Conservation (phyloP, 768 basidiomycete genomes). For the Lepiota brunneoincarnata region DNA sequence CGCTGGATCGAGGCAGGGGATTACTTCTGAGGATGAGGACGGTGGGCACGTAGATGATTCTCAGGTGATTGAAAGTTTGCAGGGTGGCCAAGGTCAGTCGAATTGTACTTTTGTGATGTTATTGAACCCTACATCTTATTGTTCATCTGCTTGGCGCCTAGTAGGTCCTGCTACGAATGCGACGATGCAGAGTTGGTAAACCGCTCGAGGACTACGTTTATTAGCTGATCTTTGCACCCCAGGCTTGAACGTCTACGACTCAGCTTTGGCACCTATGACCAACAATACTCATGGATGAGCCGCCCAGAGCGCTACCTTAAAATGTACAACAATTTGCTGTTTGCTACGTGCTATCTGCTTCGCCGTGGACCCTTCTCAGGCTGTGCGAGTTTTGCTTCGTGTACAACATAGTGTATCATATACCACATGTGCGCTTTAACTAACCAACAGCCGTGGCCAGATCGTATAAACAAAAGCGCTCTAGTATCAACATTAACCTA, state of each 20-base stretch:
- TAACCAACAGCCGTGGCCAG: neutral
- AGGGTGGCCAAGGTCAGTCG: slow-evolving; percentile 8
- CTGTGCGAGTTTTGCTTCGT: neutral
- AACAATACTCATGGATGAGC: neutral
- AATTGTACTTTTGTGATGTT: neutral
- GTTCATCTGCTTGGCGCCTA: neutral
- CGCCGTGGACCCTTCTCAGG: neutral
- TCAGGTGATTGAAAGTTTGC: slow-evolving; percentile 15
- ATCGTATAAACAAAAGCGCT: neutral
- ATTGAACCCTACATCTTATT: neutral
- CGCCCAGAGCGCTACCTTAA: neutral
- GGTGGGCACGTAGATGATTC: slow-evolving; percentile 20
- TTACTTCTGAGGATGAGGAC: slow-evolving; percentile 14
- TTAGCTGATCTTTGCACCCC: neutral
- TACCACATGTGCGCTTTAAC: no score
- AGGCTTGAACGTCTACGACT: slow-evolving; percentile 7
- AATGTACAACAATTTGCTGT: neutral
- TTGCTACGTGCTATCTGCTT: no score
- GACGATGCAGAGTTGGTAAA: slow-evolving; percentile 7
- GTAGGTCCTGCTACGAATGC: neutral
- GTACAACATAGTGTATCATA: neutral
- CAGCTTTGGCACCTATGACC: slow-evolving; percentile 1
- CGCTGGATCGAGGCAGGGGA: slow-evolving; percentile 17
- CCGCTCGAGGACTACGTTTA: neutral
- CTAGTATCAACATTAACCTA: no score